Evolutionary conservation across 441 rosid genomes (phyloP).

Genomic region (Gossypium gossypioides): DNA sequence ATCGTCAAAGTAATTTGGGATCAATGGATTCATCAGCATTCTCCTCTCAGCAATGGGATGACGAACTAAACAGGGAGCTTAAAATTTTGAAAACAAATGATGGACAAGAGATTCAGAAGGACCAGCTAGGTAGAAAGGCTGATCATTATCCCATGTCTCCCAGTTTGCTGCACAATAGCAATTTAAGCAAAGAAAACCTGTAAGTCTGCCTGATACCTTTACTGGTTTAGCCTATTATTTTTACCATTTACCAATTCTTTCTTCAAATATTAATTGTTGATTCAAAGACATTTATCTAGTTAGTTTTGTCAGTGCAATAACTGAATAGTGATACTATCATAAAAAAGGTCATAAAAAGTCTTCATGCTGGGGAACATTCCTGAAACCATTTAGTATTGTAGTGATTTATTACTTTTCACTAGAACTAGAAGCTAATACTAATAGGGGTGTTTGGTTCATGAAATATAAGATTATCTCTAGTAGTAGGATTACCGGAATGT

Average conservation of each 20-base stretch:
- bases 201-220: slow-evolving; percentile 35
- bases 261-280: not conserved
- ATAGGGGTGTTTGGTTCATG: too few species aligned
- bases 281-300: not conserved
- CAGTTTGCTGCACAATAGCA: slow-evolving; percentile 67
- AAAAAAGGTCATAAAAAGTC: not conserved
- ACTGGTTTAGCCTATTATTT: not conserved
- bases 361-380: not conserved
- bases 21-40: slow-evolving; percentile 39
- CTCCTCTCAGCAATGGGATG: slow-evolving; percentile 61
- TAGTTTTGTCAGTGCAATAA: not conserved
- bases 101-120: slow-evolving; percentile 41
- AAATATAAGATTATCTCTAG: too few species aligned
- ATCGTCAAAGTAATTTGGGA: slow-evolving; percentile 40
- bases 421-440: too few species aligned
- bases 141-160: slow-evolving; percentile 67
- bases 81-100: slow-evolving; percentile 55
- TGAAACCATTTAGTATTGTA: not conserved
- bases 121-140: slow-evolving; percentile 36
- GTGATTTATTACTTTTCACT: too few species aligned
- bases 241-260: not conserved
- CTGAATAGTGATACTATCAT: not conserved
- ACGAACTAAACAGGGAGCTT: slow-evolving; percentile 54
- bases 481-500: too few species aligned
- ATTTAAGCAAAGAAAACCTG: slow-evolving; percentile 68